Base-by-base conservation (phyloP, 2,329 filamentous ascomycete species). In the Rhynchosporium agropyri region DNA sequence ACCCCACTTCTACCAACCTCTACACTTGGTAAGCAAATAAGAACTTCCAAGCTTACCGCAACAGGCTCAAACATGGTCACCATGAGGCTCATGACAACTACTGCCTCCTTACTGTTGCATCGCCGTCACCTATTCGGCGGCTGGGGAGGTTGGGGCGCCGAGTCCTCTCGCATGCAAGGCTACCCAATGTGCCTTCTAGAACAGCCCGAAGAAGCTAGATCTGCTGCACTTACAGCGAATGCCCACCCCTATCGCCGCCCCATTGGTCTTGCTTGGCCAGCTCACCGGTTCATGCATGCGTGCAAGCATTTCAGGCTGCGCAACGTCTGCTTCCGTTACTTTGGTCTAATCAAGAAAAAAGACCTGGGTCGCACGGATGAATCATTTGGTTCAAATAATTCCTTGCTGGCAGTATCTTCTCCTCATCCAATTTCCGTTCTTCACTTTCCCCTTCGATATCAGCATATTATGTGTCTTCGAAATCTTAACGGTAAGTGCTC, bases 241-340 rank as follows among this genome's bases (percentile, higher is more conserved):
- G 46, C 20, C 33, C 60, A 54, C 51, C 33, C 15, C 51, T 26
- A 42, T 42, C 43, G 20, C 45, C 26, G 45, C 48, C 49, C 45
- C n/a, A 61, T 64, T 64, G 62, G 62, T 42, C 53, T 64, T 49
- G 36, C 43, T 4, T 46, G 20, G 59, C 55, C 63, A 65, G 60
- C 60, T 63, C 60, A 63, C 48, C 60, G 40, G 43, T 59, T 56
- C 55, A 49, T 60, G 46, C 48, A 57, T 56, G 51, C 51, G 28
- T 15, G 51, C 51, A 54, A 33, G 9, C 51, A 54, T 54, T 54
- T 54, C 51, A 54, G 36, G 51, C 51, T 54, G 33, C 50, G 50
- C 50, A 38, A n/a, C 50, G 38, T 53, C 50, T 40, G 26, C 36
- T 31, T 29, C 42, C 20, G 33, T 58, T 29, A 7, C 29, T 56